Conservation (phyloP, 306 rosid genomes). For the Cercis canadensis region DNA sequence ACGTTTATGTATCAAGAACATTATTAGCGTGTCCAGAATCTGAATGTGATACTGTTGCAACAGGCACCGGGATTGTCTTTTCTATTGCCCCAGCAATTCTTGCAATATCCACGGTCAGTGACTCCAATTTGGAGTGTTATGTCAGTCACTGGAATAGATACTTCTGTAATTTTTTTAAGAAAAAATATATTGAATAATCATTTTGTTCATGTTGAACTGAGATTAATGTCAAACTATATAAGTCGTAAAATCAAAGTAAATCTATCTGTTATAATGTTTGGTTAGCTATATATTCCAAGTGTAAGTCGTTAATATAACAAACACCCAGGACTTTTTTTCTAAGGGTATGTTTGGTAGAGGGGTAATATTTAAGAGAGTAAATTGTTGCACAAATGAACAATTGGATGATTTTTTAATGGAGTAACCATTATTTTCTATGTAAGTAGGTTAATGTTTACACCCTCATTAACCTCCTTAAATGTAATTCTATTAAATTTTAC, state of each 20-base stretch:
- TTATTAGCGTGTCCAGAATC: slow-evolving; percentile 29
- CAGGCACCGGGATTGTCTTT: slow-evolving; percentile 98
- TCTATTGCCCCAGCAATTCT: slow-evolving; percentile 75
- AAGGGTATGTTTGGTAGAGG: too few relatives aligned
- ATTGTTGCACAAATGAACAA: too few relatives aligned
- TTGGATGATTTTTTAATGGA: too few relatives aligned
- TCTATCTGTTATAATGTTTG: not conserved
- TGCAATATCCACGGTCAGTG: slow-evolving; percentile 81
- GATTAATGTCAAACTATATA: not conserved
- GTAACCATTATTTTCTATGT: too few relatives aligned
- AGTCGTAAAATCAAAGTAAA: not conserved
- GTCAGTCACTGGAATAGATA: slow-evolving; percentile 6
- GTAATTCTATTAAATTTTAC: too few relatives aligned
- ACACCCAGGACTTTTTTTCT: too few relatives aligned
- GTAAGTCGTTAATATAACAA: too few relatives aligned
- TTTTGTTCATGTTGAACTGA: slow-evolving; percentile 3
- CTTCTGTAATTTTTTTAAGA: not conserved
- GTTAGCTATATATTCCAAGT: not conserved
- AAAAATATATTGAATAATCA: not conserved
- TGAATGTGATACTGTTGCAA: slow-evolving; percentile 43
- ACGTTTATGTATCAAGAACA: slow-evolving; percentile 6
- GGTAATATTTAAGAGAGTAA: too few relatives aligned
- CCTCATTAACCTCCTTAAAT: too few relatives aligned
- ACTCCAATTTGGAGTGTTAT: slow-evolving; percentile 18
- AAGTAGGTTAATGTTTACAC: too few relatives aligned